Evolutionary conservation across 2,329 filamentous ascomycete genomes (phyloP), one percentile per base, ranked within the genome.

Genomic region (Daldinia eschscholtzii): DNA sequence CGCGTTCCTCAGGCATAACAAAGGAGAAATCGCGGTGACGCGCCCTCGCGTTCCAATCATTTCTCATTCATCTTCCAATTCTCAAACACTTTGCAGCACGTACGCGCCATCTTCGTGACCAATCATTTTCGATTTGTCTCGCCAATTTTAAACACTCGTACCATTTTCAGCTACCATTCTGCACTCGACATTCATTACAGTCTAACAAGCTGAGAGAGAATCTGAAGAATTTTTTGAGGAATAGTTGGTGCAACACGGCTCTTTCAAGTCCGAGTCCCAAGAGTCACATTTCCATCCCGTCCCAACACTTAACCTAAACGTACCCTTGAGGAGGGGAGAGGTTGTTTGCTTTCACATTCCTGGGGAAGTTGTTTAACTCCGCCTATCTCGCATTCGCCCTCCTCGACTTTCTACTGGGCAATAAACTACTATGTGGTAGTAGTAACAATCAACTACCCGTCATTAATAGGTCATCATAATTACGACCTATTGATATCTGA

Each of bases 1-100:
- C 72, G 70, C 72, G 72, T 35, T 53, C 1, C 20, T 48, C 57
- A 42, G 28, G 61, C 70, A 68, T 58, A 71, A 72, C 70, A 74
- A 74, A 72, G 60, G 62, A 46, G 44, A 58, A 50, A 18, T 12
- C 60, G 64, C 60, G 60, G 57, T 35, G 57, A 69, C 72, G 72
- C 72, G 72, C 57, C 33, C 26, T 58, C 57, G 61, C 61, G 60
- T 70, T 66, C 65, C 65, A 67, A 67, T 62, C 48, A 46, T 41
- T 46, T 46, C 57, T 59, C 42, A 7, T 59, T n/a, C 18, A 28
- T 39, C 26, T n/a, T 9, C 57, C 57, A 70, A 67, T 63, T 58
- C 69, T 62, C 67, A 59, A 37, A 60, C 64, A 58, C 30, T 67
- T 57, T 67, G 64, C 67, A 67, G 26, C 61, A 57, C 46, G 37